Percentiles rank a stretch among this genome's conserved stretches.
Evolutionary conservation across 2,329 filamentous ascomycete genomes (phyloP).

Genomic region (Pestalotiopsis sp.): DNA sequence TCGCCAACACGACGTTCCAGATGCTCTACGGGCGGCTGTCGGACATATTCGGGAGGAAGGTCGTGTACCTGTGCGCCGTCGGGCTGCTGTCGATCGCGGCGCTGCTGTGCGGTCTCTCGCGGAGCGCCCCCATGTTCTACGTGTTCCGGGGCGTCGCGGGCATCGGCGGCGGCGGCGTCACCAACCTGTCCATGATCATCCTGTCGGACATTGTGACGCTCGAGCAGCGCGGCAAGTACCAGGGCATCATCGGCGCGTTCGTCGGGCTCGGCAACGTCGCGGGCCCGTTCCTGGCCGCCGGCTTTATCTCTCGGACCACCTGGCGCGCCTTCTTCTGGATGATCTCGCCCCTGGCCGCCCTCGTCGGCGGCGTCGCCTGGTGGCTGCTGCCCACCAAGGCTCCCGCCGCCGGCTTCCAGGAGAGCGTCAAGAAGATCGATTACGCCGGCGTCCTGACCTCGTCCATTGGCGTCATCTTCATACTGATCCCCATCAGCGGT

Average conservation of each 20-base stretch:
- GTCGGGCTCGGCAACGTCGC: slow-evolving; percentile 47
- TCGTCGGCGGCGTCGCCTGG: slow-evolving; percentile 47
- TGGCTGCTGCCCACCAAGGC: slow-evolving; percentile 56
- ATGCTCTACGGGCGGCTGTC: slow-evolving; percentile 73
- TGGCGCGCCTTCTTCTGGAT: slow-evolving; percentile 45
- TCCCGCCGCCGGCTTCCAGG: slow-evolving; percentile 44
- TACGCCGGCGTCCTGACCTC: slow-evolving; percentile 58
- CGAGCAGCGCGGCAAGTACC: slow-evolving; percentile 36
- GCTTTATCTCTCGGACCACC: slow-evolving; percentile 36
- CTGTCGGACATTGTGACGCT: slow-evolving; percentile 39
- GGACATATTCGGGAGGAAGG: slow-evolving; percentile 52
- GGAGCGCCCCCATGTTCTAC: slow-evolving; percentile 35
- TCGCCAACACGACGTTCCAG: slow-evolving; percentile 65
- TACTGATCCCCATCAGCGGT: slow-evolving; percentile 66
- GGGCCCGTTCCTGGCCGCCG: slow-evolving; percentile 49
- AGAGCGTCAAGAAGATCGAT: slow-evolving; percentile 59
- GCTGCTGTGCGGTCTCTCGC: slow-evolving; percentile 34
- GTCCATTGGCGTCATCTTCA: slow-evolving; percentile 57
- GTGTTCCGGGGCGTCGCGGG: slow-evolving; percentile 37
- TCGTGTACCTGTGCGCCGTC: slow-evolving; percentile 31
- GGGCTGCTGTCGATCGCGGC: slow-evolving; percentile 31
- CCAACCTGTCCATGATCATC: slow-evolving; percentile 38
- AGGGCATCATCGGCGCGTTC: slow-evolving; percentile 45
- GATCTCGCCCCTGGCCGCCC: slow-evolving; percentile 50
- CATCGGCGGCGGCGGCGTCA: slow-evolving; percentile 37